phyloP scores from a whole-genome alignment of 2,329 filamentous ascomycete species.

The Aureobasidium sp. region DNA sequence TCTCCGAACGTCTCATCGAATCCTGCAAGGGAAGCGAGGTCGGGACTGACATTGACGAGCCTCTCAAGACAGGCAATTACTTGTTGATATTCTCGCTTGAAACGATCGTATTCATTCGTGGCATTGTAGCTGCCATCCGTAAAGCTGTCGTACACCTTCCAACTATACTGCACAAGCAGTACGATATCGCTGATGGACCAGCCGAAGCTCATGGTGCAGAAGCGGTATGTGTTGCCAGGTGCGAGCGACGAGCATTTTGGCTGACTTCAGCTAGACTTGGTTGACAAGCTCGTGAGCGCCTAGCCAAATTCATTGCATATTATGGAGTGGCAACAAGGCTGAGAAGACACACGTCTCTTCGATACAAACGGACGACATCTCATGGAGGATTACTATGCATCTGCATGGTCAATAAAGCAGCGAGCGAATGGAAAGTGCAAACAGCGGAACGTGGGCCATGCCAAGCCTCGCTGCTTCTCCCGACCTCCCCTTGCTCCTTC shows the following conservation, averaged over 20 bases:
- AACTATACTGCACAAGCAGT: not conserved
- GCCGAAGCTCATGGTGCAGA: constrained; percentile 1
- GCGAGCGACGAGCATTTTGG: not conserved
- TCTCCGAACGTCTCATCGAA: not conserved
- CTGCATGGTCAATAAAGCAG: not conserved
- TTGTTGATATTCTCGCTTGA: not conserved
- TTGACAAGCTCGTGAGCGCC: not conserved
- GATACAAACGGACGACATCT: not conserved
- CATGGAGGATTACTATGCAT: not conserved
- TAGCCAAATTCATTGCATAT: not conserved
- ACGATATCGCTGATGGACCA: not conserved
- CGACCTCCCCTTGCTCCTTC: not conserved
- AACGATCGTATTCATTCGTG: not conserved
- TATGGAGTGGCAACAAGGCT: not conserved
- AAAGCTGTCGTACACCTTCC: constrained; percentile 3
- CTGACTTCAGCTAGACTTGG: not conserved
- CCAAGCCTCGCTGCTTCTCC: not conserved
- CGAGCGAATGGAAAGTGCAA: not conserved
- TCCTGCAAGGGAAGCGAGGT: not conserved
- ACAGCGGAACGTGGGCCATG: not conserved
- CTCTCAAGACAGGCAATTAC: not conserved
- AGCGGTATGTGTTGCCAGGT: not conserved
- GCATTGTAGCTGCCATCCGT: not conserved
- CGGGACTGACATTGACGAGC: not conserved
- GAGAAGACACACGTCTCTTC: not conserved